phyloP scores from a whole-genome alignment of 1,139 yeast genomes.

The Ashbya aceris region DNA sequence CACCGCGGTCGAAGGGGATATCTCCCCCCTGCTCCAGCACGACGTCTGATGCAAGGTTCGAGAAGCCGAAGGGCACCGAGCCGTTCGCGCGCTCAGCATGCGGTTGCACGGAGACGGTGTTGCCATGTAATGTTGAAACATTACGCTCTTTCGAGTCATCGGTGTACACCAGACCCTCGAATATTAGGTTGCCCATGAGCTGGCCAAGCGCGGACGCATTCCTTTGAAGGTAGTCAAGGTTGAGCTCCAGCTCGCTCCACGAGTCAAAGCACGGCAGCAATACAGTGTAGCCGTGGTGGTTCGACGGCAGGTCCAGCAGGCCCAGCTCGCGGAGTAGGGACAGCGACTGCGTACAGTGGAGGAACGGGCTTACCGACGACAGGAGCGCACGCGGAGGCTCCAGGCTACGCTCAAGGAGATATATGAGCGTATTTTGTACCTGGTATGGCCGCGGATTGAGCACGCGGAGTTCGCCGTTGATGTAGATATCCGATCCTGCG shows the following conservation, averaged over 20 bases:
- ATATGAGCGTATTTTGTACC: conserved; percentile 54
- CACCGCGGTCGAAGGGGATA: conserved; percentile 74
- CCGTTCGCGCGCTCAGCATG: conserved; percentile 1
- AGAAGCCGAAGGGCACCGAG: conserved; percentile 13
- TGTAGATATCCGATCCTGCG: conserved; percentile 34
- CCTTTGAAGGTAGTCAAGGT: conserved; percentile 47
- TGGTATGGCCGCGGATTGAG: conserved; percentile 37
- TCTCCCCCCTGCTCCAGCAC: conserved; percentile 44
- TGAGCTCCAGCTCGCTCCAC: conserved; percentile 62
- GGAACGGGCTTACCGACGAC: conserved; percentile 45
- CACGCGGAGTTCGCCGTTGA: conserved; percentile 40
- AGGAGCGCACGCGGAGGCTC: conserved; percentile 46
- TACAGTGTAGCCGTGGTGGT: conserved; percentile 57
- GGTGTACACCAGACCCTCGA: conserved; percentile 60
- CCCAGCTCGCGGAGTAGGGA: conserved; percentile 42
- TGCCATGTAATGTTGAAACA: conserved; percentile 33
- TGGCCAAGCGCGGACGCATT: conserved; percentile 43
- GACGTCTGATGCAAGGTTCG: conserved; percentile 26
- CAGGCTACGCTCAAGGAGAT: conserved; percentile 50
- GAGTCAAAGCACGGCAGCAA: conserved; percentile 72
- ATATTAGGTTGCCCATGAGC: conserved; percentile 49
- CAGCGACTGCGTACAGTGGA: conserved; percentile 45
- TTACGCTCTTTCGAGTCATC: conserved; percentile 36
- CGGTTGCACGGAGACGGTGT: conserved; percentile 18
- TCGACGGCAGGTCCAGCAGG: conserved; percentile 36